phyloP scores from a whole-genome alignment of 2,329 filamentous ascomycete species.

The Endocalyx cinctus region DNA sequence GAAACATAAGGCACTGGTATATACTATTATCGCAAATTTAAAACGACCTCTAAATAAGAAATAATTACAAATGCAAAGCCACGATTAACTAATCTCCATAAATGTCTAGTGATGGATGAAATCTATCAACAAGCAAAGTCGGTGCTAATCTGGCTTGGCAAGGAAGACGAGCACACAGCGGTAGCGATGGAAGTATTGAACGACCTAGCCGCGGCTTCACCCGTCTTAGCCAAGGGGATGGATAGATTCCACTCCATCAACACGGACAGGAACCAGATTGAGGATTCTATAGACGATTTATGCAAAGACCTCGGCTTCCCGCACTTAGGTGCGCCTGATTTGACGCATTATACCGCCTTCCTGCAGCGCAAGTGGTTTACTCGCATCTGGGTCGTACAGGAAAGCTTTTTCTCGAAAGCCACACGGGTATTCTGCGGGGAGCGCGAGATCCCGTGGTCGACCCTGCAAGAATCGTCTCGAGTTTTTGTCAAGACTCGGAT shows the following conservation, averaged over 20 bases:
- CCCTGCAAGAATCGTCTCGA: constrained; percentile 3
- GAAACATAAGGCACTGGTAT: too few relatives aligned
- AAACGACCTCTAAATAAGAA: too few relatives aligned
- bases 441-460: constrained; percentile 4
- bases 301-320: background rate
- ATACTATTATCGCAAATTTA: too few relatives aligned
- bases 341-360: constrained; percentile 3
- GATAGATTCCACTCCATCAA: background rate
- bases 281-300: background rate
- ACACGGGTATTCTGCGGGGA: constrained; percentile 3
- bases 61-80: too few relatives aligned
- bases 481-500: constrained; percentile 3
- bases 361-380: constrained; percentile 8
- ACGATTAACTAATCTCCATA: too few relatives aligned
- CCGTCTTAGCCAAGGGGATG: background rate
- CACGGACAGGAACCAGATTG: constrained; percentile 1
- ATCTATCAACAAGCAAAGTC: constrained; percentile 5
- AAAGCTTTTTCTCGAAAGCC: constrained; percentile 5
- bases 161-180: constrained; percentile 5
- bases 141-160: constrained; percentile 7
- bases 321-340: constrained; percentile 1
- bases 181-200: constrained; percentile 4
- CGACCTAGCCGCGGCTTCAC: constrained; percentile 2
- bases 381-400: constrained; percentile 8
- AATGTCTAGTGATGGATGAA: too few relatives aligned